phyloP scores from a whole-genome alignment of 331 rosid species.

The Rosa hybrid region DNA sequence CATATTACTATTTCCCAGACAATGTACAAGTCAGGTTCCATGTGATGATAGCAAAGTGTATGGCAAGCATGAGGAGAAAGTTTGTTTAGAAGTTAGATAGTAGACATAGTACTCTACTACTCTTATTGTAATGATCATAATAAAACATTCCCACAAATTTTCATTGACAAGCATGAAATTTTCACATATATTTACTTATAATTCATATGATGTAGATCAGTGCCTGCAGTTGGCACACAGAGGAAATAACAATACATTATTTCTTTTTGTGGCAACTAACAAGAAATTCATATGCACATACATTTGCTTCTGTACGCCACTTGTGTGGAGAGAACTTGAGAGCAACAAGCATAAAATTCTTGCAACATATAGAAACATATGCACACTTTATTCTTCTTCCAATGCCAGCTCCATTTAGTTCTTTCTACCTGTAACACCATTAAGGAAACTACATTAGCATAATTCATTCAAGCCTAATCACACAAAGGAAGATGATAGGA shows the following conservation, averaged over 20 bases:
- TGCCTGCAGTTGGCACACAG: background rate
- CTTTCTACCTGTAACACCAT: slow-evolving; percentile 1
- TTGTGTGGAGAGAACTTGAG: background rate
- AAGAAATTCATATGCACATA: slow-evolving; percentile 11
- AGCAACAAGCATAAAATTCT: background rate
- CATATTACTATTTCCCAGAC: background rate
- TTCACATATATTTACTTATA: background rate
- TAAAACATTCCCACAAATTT: background rate
- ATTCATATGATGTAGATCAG: background rate
- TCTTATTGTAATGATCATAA: background rate
- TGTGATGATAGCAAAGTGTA: too few species aligned
- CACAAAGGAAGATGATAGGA: background rate
- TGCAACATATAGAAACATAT: background rate
- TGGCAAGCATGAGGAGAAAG: too few species aligned
- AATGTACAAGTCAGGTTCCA: background rate
- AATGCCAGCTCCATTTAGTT: background rate
- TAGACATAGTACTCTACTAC: too few species aligned
- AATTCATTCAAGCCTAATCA: background rate
- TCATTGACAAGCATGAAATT: background rate
- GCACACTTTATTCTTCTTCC: slow-evolving; percentile 14
- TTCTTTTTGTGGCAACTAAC: background rate
- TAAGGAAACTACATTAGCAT: background rate
- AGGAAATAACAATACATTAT: background rate
- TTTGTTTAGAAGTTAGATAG: too few species aligned
- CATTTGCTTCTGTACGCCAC: background rate